Percentiles rank a stretch among this genome's conserved stretches.
Evolutionary conservation across 2,329 filamentous ascomycete genomes (phyloP).

Genomic region (Penicillium sp.): DNA sequence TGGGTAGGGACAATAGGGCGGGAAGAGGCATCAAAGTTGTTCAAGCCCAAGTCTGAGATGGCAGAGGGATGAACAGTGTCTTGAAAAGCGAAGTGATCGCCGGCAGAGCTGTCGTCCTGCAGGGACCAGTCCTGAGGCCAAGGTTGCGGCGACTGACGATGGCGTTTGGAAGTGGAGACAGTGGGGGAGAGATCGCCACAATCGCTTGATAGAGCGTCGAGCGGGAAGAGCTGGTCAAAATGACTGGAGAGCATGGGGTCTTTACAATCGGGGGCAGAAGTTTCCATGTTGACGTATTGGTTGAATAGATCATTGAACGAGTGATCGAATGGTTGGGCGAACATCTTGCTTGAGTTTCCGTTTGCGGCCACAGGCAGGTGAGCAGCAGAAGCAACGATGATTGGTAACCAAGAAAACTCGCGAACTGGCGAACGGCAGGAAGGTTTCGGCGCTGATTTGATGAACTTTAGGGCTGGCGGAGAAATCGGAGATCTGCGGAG

Average conservation of each 20-base stretch:
- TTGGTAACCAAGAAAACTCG: conserved; percentile 28
- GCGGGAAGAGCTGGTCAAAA: conserved; percentile 54
- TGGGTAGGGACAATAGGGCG: conserved; percentile 22
- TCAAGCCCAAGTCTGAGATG: conserved; percentile 33
- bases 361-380: conserved; percentile 37
- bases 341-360: conserved; percentile 56
- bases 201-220: conserved; percentile 54
- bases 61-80: conserved; percentile 41
- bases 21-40: conserved; percentile 36
- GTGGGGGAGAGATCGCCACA: conserved; percentile 54
- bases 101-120: conserved; percentile 50
- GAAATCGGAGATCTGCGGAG: conserved; percentile 20
- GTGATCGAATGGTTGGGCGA: conserved; percentile 51
- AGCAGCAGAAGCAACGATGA: conserved; percentile 28
- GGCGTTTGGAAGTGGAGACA: conserved; percentile 48
- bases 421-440: background rate
- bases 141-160: conserved; percentile 49
- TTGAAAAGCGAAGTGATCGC: conserved; percentile 36
- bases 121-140: conserved; percentile 58
- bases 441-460: conserved; percentile 11
- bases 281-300: conserved; percentile 62
- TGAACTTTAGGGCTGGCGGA: conserved; percentile 18
- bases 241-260: conserved; percentile 53
- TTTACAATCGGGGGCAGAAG: conserved; percentile 52
- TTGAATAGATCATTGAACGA: conserved; percentile 64